These are phyloP conservation scores for Naumovozyma baii DNA, from an alignment of 805 yeast genomes.

Conservation along the genomic window DNA sequence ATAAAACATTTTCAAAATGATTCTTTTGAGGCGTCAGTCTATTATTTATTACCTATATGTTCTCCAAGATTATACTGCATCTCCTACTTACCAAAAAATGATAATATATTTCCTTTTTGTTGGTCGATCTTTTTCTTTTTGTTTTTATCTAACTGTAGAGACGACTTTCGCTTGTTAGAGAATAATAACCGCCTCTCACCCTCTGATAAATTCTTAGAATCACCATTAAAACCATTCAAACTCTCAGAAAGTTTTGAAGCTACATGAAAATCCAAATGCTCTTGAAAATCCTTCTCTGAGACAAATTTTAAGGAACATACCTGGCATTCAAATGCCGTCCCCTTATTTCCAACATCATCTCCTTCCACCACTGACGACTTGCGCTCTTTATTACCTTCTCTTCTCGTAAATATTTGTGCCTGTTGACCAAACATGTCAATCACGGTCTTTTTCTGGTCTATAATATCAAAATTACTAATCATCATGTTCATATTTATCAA, in stretches of 20 bases:
- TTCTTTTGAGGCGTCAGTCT: too few relatives aligned
- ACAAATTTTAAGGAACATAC: conserved; percentile 16
- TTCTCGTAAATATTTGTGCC: conserved; percentile 4
- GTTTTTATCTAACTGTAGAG: background rate
- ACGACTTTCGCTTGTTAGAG: conserved; percentile 3
- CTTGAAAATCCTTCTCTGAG: conserved; percentile 21
- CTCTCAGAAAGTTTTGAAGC: conserved; percentile 42
- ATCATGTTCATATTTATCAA: conserved; percentile 42
- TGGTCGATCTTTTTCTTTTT: background rate
- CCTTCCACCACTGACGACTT: background rate
- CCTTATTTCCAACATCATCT: background rate
- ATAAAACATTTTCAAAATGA: too few relatives aligned
- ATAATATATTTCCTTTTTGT: background rate
- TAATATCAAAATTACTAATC: conserved; percentile 44
- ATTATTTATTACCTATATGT: too few relatives aligned
- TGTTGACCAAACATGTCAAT: conserved; percentile 28
- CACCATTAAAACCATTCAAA: conserved; percentile 30
- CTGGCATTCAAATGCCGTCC: conserved; percentile 9
- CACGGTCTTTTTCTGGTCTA: conserved; percentile 27
- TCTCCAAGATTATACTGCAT: too few relatives aligned
- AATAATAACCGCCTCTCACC: conserved; percentile 25
- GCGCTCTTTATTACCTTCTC: background rate
- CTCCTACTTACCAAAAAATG: background rate
- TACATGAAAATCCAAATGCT: conserved; percentile 47
- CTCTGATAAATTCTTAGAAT: conserved; percentile 17